Conservation (phyloP, 768 basidiomycete species). For the Rubroboletus pulcherrimus region DNA sequence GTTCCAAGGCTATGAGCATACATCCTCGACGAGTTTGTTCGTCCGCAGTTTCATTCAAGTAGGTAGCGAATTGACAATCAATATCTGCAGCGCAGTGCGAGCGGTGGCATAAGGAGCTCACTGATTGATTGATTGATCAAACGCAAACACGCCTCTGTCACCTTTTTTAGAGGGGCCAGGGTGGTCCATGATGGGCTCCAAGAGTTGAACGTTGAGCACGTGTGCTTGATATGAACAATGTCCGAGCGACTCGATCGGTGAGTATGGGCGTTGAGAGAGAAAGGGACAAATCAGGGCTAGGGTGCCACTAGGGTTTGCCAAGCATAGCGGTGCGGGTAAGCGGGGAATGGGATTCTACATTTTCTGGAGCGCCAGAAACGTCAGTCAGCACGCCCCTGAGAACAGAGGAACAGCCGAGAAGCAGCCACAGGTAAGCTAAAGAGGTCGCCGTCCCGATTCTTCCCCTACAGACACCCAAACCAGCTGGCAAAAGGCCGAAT, state of each 20-base stretch:
- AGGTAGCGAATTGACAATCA: background rate
- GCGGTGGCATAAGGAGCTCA: background rate
- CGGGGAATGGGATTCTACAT: constrained; percentile 6
- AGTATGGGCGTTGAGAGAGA: background rate
- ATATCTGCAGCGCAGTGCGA: background rate
- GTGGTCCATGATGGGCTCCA: constrained; percentile 12
- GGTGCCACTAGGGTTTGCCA: constrained; percentile 5
- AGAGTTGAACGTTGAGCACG: constrained; percentile 6
- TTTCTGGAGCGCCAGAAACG: constrained; percentile 9
- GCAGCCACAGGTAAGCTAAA: constrained; percentile 1
- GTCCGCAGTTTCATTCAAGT: background rate
- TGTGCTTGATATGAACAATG: background rate
- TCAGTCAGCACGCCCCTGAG: constrained; percentile 12
- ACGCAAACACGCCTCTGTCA: background rate
- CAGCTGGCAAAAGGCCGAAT: constrained; percentile 1
- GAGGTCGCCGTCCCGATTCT: constrained; percentile 18
- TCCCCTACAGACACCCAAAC: background rate
- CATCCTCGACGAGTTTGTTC: background rate
- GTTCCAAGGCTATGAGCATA: background rate
- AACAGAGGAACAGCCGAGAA: constrained; percentile 7
- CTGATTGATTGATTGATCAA: constrained; percentile 2
- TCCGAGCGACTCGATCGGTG: constrained; percentile 3
- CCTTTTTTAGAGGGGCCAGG: background rate
- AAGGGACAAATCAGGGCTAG: constrained; percentile 8
- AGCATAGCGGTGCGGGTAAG: constrained; percentile 1